Evolutionary conservation across 768 basidiomycete species (phyloP), one percentile per base, ranked within the genome.

Genomic region (Holtermannia corniformis): DNA sequence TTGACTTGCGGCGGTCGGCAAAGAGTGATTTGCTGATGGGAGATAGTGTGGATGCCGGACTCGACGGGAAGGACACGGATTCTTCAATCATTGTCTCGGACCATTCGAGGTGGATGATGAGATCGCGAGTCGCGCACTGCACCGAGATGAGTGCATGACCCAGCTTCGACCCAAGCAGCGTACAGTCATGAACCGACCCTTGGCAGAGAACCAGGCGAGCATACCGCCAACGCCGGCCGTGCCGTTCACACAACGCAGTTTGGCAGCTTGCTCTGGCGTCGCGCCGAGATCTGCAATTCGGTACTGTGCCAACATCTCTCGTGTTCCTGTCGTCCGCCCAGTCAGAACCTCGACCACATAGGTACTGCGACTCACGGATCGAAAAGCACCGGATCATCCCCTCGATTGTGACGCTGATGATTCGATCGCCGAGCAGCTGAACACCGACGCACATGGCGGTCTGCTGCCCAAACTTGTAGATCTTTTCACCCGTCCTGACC

Each of bases 241-340:
- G 21, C 79, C 68, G 1, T 89, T 89, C 7, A 92, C 83, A 59
- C 87, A 82, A 61, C 81, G 80, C 51, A 92, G 66, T 62, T 82
- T 86, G 1, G 81, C n/a, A 72, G 55, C 78, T 82, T 60, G 86
- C 64, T 21, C 80, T 74, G 16, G 84, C 82, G 79, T 73, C 0
- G 73, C 81, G 19, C 82, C 85, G 42, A 93, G 73, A 54, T 89
- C 86, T 2, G 82, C 81, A 42, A 93, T 76, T 69, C 84, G 89
- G 77, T 89, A 91, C 66, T 91, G 88, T 5, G 86, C 87, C 12
- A 92, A 79, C 90, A 93, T 92, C 72, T 91, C 87, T 55, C 87
- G 75, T 26, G n/a, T n/a, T n/a, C n/a, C n/a, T n/a, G n/a, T n/a
- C n/a, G n/a, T n/a, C n/a, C n/a, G n/a, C 83, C 79, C 24, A 26